A percentile compares a stretch with the other conserved stretches of the same genome.
Conservation (phyloP, 2,329 filamentous ascomycete genomes). For the Fonsecaea multimorphosa region DNA sequence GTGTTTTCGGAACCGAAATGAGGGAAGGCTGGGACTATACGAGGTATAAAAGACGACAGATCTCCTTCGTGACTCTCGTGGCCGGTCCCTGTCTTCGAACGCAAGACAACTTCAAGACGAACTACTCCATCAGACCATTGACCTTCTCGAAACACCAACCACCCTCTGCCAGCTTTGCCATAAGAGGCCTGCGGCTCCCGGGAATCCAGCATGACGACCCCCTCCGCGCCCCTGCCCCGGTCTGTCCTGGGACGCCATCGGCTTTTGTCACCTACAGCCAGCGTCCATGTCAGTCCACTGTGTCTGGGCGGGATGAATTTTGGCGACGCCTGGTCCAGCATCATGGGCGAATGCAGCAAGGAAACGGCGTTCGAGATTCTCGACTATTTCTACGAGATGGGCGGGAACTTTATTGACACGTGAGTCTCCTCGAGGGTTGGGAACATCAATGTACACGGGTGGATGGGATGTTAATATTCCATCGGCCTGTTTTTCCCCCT, state of each 20-base stretch:
- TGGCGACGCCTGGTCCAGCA: constrained; percentile 54
- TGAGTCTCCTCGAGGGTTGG: constrained; percentile 8
- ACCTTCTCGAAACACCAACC: neutral
- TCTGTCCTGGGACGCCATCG: constrained; percentile 59
- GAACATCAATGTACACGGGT: too few relatives aligned
- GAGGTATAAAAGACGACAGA: neutral
- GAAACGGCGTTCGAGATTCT: constrained; percentile 54
- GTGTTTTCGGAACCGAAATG: too few relatives aligned
- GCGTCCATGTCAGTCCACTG: constrained; percentile 60
- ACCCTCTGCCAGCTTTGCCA: neutral
- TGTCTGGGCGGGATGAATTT: constrained; percentile 64
- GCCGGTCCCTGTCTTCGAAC: too few relatives aligned
- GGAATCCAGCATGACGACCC: constrained; percentile 22
- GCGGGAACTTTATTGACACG: constrained; percentile 62
- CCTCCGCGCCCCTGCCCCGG: constrained; percentile 43
- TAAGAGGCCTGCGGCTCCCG: neutral
- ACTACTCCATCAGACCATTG: too few relatives aligned
- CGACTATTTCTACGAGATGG: constrained; percentile 55
- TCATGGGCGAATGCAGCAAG: constrained; percentile 49
- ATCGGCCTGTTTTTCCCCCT: neutral
- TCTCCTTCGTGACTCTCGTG: neutral
- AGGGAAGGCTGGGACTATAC: too few relatives aligned
- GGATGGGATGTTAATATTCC: too few relatives aligned
- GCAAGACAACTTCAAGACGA: too few relatives aligned
- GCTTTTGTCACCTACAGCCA: constrained; percentile 58